phyloP scores from a whole-genome alignment of 1,284 basidiomycete species.

The Fistulinella staudtii region DNA sequence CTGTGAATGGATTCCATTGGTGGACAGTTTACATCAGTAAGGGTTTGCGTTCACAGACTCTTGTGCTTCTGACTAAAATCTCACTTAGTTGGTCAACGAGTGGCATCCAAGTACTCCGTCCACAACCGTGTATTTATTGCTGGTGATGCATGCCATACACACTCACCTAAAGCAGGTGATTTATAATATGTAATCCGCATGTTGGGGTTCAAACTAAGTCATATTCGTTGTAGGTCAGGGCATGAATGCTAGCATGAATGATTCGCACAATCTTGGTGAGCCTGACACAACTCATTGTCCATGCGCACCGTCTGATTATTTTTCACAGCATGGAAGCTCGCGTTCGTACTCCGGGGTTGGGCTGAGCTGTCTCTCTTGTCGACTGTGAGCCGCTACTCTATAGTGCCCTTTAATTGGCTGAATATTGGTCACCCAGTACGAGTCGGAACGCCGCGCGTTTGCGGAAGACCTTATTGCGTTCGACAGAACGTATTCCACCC shows the following conservation, averaged over 20 bases:
- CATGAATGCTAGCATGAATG: slow-evolving; percentile 66
- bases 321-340: slow-evolving; percentile 52
- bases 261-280: slow-evolving; percentile 41
- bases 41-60: background rate
- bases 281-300: background rate
- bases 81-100: slow-evolving; percentile 41
- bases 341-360: slow-evolving; percentile 52
- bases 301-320: background rate
- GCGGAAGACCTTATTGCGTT: slow-evolving; percentile 51
- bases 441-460: slow-evolving; percentile 43
- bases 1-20: slow-evolving; percentile 43
- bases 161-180: slow-evolving; percentile 48
- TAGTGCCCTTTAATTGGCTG: background rate
- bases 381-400: slow-evolving; percentile 37
- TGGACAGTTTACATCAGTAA: slow-evolving; percentile 42
- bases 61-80: background rate
- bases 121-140: slow-evolving; percentile 46
- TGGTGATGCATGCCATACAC: slow-evolving; percentile 47
- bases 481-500: slow-evolving; percentile 44
- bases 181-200: background rate
- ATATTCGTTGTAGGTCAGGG: slow-evolving; percentile 47
- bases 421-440: slow-evolving; percentile 30
- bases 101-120: slow-evolving; percentile 42
- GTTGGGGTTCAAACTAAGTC: background rate
- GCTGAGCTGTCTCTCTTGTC: slow-evolving; percentile 51